Evolutionary conservation across 768 basidiomycete species (phyloP).

Genomic region (Aureoboletus auriporus): DNA sequence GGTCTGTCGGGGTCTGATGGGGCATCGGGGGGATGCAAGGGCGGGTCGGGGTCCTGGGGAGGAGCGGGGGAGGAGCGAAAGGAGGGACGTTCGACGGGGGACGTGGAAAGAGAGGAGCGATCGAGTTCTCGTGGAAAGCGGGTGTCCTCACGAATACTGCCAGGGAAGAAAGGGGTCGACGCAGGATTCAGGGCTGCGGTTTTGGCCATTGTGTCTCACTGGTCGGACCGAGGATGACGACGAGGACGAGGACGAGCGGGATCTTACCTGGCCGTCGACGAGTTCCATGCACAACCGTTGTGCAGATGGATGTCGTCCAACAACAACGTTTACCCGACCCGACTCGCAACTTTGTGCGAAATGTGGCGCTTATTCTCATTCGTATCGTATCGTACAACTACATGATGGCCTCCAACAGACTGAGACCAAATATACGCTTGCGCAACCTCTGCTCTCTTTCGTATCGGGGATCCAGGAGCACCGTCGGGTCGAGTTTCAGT

Average conservation of each 20-base stretch:
- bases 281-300: conserved; percentile 25
- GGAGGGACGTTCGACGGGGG: conserved; percentile 64
- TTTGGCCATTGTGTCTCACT: conserved; percentile 54
- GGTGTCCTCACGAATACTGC: conserved; percentile 58
- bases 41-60: conserved; percentile 29
- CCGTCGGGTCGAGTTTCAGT: conserved; percentile 23
- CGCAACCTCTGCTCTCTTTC: conserved; percentile 1
- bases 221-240: conserved; percentile 20
- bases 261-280: conserved; percentile 21
- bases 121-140: conserved; percentile 37
- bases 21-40: conserved; percentile 40
- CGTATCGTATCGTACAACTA: conserved; percentile 1
- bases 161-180: conserved; percentile 84
- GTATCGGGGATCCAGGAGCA: conserved; percentile 17
- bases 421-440: conserved; percentile 10
- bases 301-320: conserved; percentile 6
- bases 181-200: conserved; percentile 76
- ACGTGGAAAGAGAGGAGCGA: conserved; percentile 51
- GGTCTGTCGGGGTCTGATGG: conserved; percentile 50
- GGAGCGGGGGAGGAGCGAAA: conserved; percentile 60
- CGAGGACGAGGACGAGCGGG: too few species aligned
- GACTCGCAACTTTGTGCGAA: conserved; percentile 1
- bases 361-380: neutral
- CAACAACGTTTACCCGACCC: conserved; percentile 2
- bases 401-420: conserved; percentile 18